Evolutionary conservation across 768 basidiomycete genomes (phyloP).

Genomic region (Lactarius evosmus): DNA sequence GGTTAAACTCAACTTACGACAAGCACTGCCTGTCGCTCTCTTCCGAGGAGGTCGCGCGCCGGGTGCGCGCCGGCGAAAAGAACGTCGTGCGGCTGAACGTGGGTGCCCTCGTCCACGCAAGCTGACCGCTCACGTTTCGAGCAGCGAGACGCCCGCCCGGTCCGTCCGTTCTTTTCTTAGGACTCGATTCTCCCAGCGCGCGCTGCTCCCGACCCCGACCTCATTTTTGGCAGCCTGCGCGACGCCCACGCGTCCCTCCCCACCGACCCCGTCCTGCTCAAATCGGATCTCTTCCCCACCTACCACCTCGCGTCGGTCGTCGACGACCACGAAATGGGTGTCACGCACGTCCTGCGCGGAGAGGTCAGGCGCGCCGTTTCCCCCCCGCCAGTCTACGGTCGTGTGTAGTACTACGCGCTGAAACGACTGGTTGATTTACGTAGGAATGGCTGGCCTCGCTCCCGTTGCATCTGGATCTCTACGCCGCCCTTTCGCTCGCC

Average conservation of each 20-base stretch:
- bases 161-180: conserved; percentile 36
- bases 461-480: conserved; percentile 87
- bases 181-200: conserved; percentile 55
- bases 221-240: conserved; percentile 71
- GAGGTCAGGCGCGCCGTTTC: conserved; percentile 52
- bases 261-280: conserved; percentile 89
- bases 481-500: conserved; percentile 65
- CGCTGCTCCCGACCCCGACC: conserved; percentile 48
- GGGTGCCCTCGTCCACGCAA: conserved; percentile 29
- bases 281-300: conserved; percentile 90
- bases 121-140: conserved; percentile 14
- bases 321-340: conserved; percentile 94
- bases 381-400: neutral
- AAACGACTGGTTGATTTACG: neutral
- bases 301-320: conserved; percentile 96
- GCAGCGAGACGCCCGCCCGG: neutral
- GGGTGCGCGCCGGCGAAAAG: conserved; percentile 70
- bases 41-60: conserved; percentile 78
- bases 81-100: conserved; percentile 89
- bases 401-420: conserved; percentile 3
- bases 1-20: conserved; percentile 84
- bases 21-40: conserved; percentile 82
- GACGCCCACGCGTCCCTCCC: conserved; percentile 76
- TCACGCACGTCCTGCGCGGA: conserved; percentile 92
- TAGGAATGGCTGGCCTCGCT: conserved; percentile 97